A percentile compares a stretch with the other conserved stretches of the same genome.
phyloP scores from a whole-genome alignment of 225 moss, liverwort and hornwort genomes.

The Anthoceros angustus region DNA sequence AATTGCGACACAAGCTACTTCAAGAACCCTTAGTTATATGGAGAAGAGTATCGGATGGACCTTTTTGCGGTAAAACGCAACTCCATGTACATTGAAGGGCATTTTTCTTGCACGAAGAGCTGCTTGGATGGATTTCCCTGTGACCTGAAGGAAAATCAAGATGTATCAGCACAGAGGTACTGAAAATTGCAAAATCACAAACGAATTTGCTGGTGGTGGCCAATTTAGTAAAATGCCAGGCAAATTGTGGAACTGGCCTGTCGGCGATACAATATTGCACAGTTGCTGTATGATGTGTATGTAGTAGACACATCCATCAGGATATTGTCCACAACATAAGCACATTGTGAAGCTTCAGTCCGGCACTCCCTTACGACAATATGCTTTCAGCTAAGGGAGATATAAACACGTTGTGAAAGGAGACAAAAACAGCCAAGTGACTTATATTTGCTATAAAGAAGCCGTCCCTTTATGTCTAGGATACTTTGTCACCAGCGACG shows the following conservation, averaged over 20 bases:
- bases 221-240: neutral
- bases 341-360: constrained; percentile 74
- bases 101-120: constrained; percentile 75
- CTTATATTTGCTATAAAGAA: neutral
- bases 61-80: constrained; percentile 88
- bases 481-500: constrained; percentile 67
- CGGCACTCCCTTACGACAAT: constrained; percentile 81
- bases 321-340: constrained; percentile 63
- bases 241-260: constrained; percentile 31
- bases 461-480: neutral
- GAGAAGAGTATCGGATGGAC: constrained; percentile 11
- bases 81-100: constrained; percentile 93
- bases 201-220: neutral
- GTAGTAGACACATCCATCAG: constrained; percentile 40
- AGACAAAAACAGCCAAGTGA: neutral
- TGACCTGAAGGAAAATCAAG: constrained; percentile 33
- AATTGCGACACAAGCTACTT: no score
- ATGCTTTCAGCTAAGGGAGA: constrained; percentile 29
- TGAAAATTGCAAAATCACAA: no score
- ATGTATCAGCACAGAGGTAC: neutral
- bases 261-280: constrained; percentile 83
- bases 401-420: neutral
- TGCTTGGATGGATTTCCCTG: constrained; percentile 67
- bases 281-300: constrained; percentile 36
- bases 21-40: no score